A percentile compares a stretch with the other conserved stretches of the same genome.
These are phyloP conservation scores for Inga leiocalycina DNA, from an alignment of 306 rosid genomes.

Conservation along the genomic window DNA sequence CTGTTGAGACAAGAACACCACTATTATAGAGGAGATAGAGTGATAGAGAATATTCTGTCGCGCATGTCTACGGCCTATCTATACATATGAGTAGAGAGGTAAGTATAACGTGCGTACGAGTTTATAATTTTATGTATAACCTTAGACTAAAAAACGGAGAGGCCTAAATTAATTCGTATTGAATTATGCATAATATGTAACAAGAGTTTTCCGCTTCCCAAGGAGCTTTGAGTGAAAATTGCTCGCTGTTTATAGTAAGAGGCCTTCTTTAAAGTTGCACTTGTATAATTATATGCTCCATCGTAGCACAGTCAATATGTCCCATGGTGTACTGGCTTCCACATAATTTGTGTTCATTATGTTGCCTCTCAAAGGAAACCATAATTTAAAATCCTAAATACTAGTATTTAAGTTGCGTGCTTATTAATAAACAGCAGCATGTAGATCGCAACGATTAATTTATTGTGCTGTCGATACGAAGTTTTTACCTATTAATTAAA, in stretches of 20 bases:
- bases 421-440: slow-evolving; percentile 17
- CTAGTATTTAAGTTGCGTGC: slow-evolving; percentile 3
- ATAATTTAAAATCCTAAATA: not conserved
- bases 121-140: not conserved
- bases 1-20: not conserved
- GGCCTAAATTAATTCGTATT: not conserved
- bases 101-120: not conserved
- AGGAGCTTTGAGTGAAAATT: not conserved
- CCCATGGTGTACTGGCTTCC: not conserved
- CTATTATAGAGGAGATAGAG: not conserved
- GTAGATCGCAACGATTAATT: not conserved
- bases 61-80: not conserved
- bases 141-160: not conserved
- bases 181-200: not conserved
- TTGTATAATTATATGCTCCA: not conserved
- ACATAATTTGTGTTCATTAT: not conserved
- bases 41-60: not conserved
- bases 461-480: not conserved
- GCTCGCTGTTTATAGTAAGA: not conserved
- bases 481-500: not conserved
- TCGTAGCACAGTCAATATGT: not conserved
- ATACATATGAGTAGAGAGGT: not conserved
- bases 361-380: not conserved
- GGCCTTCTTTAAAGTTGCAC: not conserved
- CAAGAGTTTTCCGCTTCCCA: not conserved